Evolutionary conservation across 306 rosid species (phyloP), one percentile per base, ranked within the genome.

Genomic region (Sphenostylis stenocarpa): DNA sequence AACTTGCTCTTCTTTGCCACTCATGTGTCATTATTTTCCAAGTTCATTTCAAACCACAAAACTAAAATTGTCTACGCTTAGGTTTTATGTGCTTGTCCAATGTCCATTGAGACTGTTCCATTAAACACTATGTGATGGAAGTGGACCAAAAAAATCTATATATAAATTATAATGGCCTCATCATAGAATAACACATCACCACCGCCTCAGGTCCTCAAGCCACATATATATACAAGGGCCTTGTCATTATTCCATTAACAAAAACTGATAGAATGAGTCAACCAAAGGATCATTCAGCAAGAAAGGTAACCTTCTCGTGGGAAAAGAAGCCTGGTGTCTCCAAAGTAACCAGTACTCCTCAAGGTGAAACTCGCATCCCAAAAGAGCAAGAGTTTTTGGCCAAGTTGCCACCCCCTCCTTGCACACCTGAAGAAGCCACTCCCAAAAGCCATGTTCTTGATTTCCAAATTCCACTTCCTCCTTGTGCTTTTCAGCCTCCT

Each of bases 221-320:
- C 33, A 65, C 24, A 44, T 8, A 23, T 49, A 62, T n/a, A 17
- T 57, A 34, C 33, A 44, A 10, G 44, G 66, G 45, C n/a, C 14
- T 53, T 64, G 44, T 80, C 34, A 52, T 13, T 12, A 57, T 66
- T 67, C 70, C 65, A 74, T 45, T 7, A 36, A 0, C 48, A 8
- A 8, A 41, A 71, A 72, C 20, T 29, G 6, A 5, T 5, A 64
- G 11, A 3, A 88, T 88, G 92, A 85, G 79, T 73, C 44, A 72
- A 71, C 53, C 36, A 58, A 19, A 2, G 38, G 28, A 49, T 70
- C 77, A 13, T 62, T 81, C 80, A 9, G 53, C 26, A 28, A 86
- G 81, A 44, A 87, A 75, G 33, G 75, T 86, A n/a, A 84, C 89
- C 76, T 93, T 91, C 88, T 84, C 97, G 16, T 91, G 97, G 97